phyloP scores from a whole-genome alignment of 768 basidiomycete genomes.

The Hygrocybe punicea region DNA sequence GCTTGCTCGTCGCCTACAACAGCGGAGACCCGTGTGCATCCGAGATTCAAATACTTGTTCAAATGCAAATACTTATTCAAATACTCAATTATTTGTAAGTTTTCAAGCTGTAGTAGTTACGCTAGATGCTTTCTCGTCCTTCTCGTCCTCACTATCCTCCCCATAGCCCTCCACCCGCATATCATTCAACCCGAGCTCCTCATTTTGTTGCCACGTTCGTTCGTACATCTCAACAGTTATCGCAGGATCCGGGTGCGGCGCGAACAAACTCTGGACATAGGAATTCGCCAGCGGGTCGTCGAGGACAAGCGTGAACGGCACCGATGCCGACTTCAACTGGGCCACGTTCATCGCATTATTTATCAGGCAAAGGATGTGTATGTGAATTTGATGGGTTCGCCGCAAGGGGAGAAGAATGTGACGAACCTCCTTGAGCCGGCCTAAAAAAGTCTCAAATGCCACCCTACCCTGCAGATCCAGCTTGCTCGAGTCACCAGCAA shows the following conservation, averaged over 20 bases:
- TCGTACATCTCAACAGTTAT: constrained; percentile 84
- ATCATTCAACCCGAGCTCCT: constrained; percentile 89
- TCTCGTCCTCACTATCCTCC: constrained; percentile 29
- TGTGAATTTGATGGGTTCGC: too few species aligned
- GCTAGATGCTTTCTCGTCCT: too few species aligned
- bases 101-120: too few species aligned
- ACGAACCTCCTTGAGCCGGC: constrained; percentile 67
- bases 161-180: constrained; percentile 81
- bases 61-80: too few species aligned
- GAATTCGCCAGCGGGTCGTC: constrained; percentile 96
- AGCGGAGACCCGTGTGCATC: too few species aligned
- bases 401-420: too few species aligned
- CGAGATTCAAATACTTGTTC: too few species aligned
- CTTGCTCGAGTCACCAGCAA: constrained; percentile 68
- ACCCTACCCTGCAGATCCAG: constrained; percentile 32
- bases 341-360: constrained; percentile 1
- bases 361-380: not conserved
- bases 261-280: constrained; percentile 94
- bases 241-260: constrained; percentile 94
- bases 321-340: constrained; percentile 73
- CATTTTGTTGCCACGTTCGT: constrained; percentile 86
- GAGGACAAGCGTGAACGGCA: constrained; percentile 86
- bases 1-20: too few species aligned
- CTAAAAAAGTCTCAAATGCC: constrained; percentile 72
- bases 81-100: too few species aligned